Evolutionary conservation across 306 rosid species (phyloP).

Genomic region (Trifolium dubium): DNA sequence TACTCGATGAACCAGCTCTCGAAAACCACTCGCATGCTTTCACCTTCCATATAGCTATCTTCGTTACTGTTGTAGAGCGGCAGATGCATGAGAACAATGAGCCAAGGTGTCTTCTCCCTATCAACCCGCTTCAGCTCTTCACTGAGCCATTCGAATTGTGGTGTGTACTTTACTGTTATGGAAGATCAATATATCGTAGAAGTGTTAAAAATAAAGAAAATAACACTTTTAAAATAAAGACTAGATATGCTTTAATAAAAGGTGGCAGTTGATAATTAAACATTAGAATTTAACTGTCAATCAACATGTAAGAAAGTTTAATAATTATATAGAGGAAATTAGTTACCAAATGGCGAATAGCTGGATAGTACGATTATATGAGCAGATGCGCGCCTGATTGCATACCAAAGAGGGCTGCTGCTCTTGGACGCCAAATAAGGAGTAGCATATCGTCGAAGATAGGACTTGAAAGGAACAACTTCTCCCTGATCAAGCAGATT

Average conservation of each 20-base stretch:
- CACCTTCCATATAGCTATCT: slow-evolving; percentile 93
- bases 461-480: slow-evolving; percentile 82
- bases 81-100: slow-evolving; percentile 87
- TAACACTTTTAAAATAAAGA: slow-evolving; percentile 28
- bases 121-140: slow-evolving; percentile 78
- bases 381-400: slow-evolving; percentile 94
- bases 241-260: slow-evolving; percentile 15
- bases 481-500: slow-evolving; percentile 65
- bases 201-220: slow-evolving; percentile 13
- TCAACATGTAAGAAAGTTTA: slow-evolving; percentile 19
- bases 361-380: slow-evolving; percentile 89
- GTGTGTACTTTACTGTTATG: slow-evolving; percentile 87
- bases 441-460: slow-evolving; percentile 73
- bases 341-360: slow-evolving; percentile 91
- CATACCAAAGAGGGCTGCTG: slow-evolving; percentile 94
- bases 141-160: slow-evolving; percentile 74
- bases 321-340: slow-evolving; percentile 35
- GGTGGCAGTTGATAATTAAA: slow-evolving; percentile 25
- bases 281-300: background rate
- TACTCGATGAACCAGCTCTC: slow-evolving; percentile 82
- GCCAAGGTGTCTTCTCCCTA: slow-evolving; percentile 95
- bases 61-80: slow-evolving; percentile 86
- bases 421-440: slow-evolving; percentile 84
- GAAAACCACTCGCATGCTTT: slow-evolving; percentile 80
- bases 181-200: slow-evolving; percentile 20